These are phyloP conservation scores for Coemansia sp. DNA, from an alignment of 192 early-diverging fungal genomes.

Conservation along the genomic window DNA sequence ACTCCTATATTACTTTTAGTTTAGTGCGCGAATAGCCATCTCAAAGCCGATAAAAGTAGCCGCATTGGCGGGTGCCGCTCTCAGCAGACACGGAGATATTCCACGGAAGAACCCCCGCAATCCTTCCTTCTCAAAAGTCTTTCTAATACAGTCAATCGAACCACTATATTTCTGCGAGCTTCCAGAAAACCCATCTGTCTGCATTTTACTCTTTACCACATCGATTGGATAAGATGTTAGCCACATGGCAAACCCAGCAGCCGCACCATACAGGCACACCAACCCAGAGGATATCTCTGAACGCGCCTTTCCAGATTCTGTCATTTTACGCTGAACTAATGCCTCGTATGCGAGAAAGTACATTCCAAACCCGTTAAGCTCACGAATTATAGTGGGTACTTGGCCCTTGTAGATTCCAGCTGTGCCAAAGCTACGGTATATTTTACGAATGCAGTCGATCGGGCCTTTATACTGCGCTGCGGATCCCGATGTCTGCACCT, in stretches of 20 bases:
- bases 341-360: slow-evolving; percentile 95
- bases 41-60: slow-evolving; percentile 90
- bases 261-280: slow-evolving; percentile 79
- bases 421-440: slow-evolving; percentile 73
- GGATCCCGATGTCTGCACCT: slow-evolving; percentile 76
- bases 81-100: slow-evolving; percentile 78
- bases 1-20: background rate
- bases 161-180: slow-evolving; percentile 67
- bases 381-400: slow-evolving; percentile 77
- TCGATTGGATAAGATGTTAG: slow-evolving; percentile 89
- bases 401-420: slow-evolving; percentile 90
- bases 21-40: slow-evolving; percentile 62
- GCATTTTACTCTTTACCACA: slow-evolving; percentile 91
- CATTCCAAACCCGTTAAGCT: slow-evolving; percentile 89
- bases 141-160: slow-evolving; percentile 74
- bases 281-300: slow-evolving; percentile 72
- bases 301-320: slow-evolving; percentile 58
- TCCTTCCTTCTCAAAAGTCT: slow-evolving; percentile 79
- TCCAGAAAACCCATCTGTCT: slow-evolving; percentile 81
- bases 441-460: slow-evolving; percentile 77
- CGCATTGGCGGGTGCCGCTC: slow-evolving; percentile 93
- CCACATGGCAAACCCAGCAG: slow-evolving; percentile 82
- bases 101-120: slow-evolving; percentile 84
- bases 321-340: slow-evolving; percentile 76
- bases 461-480: slow-evolving; percentile 69